Conservation (phyloP, 2,329 filamentous ascomycete species). For the Hypoxylon sp. region DNA sequence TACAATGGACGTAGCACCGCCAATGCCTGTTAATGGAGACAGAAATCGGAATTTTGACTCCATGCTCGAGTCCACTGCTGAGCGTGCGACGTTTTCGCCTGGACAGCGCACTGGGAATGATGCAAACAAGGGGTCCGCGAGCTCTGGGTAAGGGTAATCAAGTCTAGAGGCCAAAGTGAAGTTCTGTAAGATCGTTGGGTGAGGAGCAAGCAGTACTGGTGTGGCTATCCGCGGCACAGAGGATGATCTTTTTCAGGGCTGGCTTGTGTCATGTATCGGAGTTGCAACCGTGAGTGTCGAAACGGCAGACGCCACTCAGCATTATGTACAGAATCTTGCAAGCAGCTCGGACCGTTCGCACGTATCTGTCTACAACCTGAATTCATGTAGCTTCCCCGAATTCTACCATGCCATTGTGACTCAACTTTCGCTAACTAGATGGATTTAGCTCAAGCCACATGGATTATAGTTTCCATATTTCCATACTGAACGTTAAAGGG, state of each 20-base stretch:
- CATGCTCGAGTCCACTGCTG: not conserved
- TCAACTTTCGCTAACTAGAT: not conserved
- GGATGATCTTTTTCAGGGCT: not conserved
- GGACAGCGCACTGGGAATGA: not conserved
- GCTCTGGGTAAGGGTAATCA: conserved; percentile 4
- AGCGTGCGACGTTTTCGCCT: not conserved
- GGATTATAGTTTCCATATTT: not conserved
- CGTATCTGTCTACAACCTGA: not conserved
- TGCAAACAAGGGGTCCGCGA: not conserved
- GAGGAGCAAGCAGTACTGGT: conserved; percentile 3
- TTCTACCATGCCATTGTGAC: not conserved
- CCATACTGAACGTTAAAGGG: not conserved
- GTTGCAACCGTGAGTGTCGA: not conserved
- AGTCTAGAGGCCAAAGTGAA: not conserved
- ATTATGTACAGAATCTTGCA: not conserved
- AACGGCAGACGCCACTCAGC: conserved; percentile 12
- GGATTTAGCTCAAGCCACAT: conserved; percentile 1
- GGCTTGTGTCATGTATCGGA: not conserved
- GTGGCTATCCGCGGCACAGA: not conserved
- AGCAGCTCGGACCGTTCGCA: not conserved
- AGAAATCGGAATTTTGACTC: not conserved
- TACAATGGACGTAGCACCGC: not conserved
- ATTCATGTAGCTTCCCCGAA: not conserved
- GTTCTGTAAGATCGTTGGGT: not conserved
- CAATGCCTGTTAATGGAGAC: not conserved